A percentile compares a stretch with the other conserved stretches of the same genome.
Evolutionary conservation across 2,329 filamentous ascomycete genomes (phyloP).

Genomic region (Trichophyton verrucosum): DNA sequence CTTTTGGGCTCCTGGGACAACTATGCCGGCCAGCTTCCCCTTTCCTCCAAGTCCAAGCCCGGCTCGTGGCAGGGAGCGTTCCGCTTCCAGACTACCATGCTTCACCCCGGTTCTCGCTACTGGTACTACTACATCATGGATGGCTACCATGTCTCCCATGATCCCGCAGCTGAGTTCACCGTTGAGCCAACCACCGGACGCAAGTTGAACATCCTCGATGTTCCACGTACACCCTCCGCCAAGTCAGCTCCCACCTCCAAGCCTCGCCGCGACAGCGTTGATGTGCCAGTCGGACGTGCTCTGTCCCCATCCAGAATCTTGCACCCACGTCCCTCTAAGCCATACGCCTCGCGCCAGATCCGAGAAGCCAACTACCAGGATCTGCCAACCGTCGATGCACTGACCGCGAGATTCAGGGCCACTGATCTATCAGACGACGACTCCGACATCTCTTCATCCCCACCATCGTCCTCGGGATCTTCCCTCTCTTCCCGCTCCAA

Average conservation of each 20-base stretch:
- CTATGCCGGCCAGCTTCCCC: slow-evolving; percentile 86
- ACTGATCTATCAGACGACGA: slow-evolving; percentile 59
- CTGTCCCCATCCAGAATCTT: slow-evolving; percentile 81
- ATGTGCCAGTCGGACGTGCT: slow-evolving; percentile 78
- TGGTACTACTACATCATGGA: slow-evolving; percentile 99
- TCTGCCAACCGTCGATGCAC: slow-evolving; percentile 61
- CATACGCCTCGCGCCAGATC: slow-evolving; percentile 76
- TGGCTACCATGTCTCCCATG: slow-evolving; percentile 94
- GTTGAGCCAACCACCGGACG: slow-evolving; percentile 94
- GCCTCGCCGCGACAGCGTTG: slow-evolving; percentile 34
- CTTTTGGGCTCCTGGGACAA: slow-evolving; percentile 97
- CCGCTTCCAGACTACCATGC: slow-evolving; percentile 76
- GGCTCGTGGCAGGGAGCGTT: slow-evolving; percentile 94
- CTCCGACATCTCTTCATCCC: slow-evolving; percentile 61
- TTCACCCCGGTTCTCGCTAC: slow-evolving; percentile 84
- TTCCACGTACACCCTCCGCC: slow-evolving; percentile 50
- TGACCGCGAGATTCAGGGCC: slow-evolving; percentile 63
- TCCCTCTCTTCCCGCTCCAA: slow-evolving; percentile 65
- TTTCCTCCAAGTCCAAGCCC: slow-evolving; percentile 70
- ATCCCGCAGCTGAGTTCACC: slow-evolving; percentile 77
- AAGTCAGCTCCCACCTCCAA: slow-evolving; percentile 28
- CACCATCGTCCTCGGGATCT: slow-evolving; percentile 51
- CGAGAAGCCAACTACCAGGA: slow-evolving; percentile 67
- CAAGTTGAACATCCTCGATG: slow-evolving; percentile 93
- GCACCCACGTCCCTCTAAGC: slow-evolving; percentile 78